phyloP scores from a whole-genome alignment of 257 asterid genomes.

The Datura wrightii region DNA sequence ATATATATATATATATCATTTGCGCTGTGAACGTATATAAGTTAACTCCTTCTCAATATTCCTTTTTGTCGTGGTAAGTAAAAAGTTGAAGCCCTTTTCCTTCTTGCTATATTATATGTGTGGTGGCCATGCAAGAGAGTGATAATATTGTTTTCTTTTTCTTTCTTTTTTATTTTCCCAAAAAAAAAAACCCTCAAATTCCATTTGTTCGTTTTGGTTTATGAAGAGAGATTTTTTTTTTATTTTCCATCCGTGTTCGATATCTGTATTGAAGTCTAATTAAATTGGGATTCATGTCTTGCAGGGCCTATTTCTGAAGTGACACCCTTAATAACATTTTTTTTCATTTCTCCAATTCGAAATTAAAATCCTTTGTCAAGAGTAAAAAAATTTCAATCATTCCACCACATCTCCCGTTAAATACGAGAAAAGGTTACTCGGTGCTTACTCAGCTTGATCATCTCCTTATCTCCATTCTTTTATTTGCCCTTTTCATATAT shows the following conservation, averaged over 20 bases:
- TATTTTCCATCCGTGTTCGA: fast-evolving
- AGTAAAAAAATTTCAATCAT: neutral
- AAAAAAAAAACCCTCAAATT: neutral
- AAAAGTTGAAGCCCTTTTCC: conserved; percentile 19
- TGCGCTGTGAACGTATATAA: neutral
- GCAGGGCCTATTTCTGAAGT: fast-evolving
- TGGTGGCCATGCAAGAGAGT: neutral
- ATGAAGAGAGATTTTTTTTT: neutral
- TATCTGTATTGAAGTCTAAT: neutral
- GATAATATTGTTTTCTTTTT: neutral
- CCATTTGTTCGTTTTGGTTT: neutral
- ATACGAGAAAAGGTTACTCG: neutral
- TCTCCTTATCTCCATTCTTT: neutral
- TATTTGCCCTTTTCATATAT: neutral
- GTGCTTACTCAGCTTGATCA: neutral
- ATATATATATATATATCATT: too few species aligned
- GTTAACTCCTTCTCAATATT: neutral
- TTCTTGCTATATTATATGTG: neutral
- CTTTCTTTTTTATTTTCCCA: too few species aligned
- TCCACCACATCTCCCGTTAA: neutral
- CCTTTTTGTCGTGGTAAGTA: neutral
- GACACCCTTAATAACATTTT: neutral
- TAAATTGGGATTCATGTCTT: too few species aligned
- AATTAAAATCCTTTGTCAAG: fast-evolving
- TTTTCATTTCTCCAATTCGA: too few species aligned